Conservation (phyloP, 2,329 filamentous ascomycete species). For the Fusarium scirpi region DNA sequence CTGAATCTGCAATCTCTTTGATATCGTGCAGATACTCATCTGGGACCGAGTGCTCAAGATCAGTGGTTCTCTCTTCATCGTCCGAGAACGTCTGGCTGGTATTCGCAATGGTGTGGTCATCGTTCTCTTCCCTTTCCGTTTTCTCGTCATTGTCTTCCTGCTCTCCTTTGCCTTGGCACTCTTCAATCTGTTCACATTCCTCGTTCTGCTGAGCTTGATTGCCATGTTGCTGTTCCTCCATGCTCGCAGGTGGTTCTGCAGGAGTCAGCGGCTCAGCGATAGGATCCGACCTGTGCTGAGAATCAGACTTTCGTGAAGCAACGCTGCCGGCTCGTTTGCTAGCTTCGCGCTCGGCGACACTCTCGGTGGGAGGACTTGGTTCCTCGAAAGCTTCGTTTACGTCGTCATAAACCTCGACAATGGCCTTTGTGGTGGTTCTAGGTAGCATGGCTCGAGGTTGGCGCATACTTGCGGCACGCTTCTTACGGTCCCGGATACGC, state of each 20-base stretch:
- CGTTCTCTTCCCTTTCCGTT: conserved; percentile 46
- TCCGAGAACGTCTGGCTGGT: conserved; percentile 71
- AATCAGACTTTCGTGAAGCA: conserved; percentile 48
- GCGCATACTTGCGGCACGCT: conserved; percentile 79
- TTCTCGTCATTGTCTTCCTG: conserved; percentile 42
- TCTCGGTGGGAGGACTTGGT: conserved; percentile 67
- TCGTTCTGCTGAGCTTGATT: conserved; percentile 48
- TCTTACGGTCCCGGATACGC: conserved; percentile 84
- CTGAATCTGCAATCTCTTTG: conserved; percentile 71
- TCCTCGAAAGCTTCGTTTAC: conserved; percentile 94
- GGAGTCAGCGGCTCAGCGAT: conserved; percentile 42
- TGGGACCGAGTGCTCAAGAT: conserved; percentile 75
- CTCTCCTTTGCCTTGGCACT: conserved; percentile 18
- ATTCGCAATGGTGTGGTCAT: conserved; percentile 47
- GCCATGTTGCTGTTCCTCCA: conserved; percentile 42
- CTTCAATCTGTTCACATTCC: conserved; percentile 46
- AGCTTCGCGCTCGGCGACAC: conserved; percentile 47
- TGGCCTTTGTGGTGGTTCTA: conserved; percentile 91
- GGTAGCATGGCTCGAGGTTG: conserved; percentile 84
- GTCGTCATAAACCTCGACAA: conserved; percentile 95
- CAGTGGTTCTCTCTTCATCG: conserved; percentile 76
- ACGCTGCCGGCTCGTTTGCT: conserved; percentile 48
- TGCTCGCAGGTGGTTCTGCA: conserved; percentile 37
- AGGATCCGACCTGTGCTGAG: conserved; percentile 29
- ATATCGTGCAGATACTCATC: conserved; percentile 76